Conservation (phyloP, 345 rosid species). For the Noccaea caerulescens region DNA sequence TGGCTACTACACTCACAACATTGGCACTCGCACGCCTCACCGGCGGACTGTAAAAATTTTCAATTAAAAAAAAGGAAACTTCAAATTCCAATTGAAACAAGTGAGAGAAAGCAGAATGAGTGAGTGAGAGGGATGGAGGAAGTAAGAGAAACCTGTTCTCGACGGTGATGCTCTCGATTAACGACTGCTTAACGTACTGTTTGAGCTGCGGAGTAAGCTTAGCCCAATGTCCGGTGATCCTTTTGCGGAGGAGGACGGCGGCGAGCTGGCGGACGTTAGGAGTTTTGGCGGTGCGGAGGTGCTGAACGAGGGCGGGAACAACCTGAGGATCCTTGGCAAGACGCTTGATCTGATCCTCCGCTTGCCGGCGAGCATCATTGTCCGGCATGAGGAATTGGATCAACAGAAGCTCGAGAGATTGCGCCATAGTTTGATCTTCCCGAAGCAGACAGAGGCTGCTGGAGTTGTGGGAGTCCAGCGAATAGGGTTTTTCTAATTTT, state of each 20-base stretch:
- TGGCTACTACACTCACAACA: conserved; percentile 91
- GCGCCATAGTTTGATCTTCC: conserved; percentile 62
- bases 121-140: not conserved
- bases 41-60: conserved; percentile 57
- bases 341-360: conserved; percentile 97
- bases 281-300: conserved; percentile 98
- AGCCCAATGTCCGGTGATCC: conserved; percentile 99
- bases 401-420: conserved; percentile 84
- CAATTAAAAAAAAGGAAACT: not conserved
- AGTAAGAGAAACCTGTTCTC: conserved; percentile 71
- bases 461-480: not conserved
- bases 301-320: conserved; percentile 93
- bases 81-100: not conserved
- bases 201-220: conserved; percentile 85
- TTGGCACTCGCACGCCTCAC: conserved; percentile 99
- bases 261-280: conserved; percentile 99
- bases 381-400: conserved; percentile 99
- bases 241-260: conserved; percentile 98
- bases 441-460: conserved; percentile 39
- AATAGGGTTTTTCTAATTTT: conserved; percentile 38
- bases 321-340: conserved; percentile 98
- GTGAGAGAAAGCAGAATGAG: not conserved
- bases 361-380: conserved; percentile 95
- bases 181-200: conserved; percentile 80
- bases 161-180: conserved; percentile 89